phyloP scores from a whole-genome alignment of 768 basidiomycete genomes.

The Rubroboletus pulcherrimus region DNA sequence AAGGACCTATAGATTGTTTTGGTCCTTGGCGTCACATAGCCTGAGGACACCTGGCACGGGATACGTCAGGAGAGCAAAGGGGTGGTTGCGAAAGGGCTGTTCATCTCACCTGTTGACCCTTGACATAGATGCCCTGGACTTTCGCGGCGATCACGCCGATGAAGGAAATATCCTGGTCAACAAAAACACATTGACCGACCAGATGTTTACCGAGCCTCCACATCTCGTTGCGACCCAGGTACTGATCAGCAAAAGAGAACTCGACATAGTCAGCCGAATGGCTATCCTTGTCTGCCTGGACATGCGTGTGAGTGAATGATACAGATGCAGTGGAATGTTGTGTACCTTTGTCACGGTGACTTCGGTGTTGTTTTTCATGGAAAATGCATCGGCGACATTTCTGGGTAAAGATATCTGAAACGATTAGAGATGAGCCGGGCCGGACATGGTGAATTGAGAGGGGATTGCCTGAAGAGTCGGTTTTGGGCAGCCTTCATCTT shows the following conservation, averaged over 20 bases:
- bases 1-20: constrained; percentile 87
- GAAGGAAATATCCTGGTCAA: constrained; percentile 81
- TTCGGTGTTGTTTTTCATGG: constrained; percentile 66
- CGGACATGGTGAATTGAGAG: background rate
- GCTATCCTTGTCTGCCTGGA: constrained; percentile 61
- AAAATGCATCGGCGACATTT: constrained; percentile 67
- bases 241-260: constrained; percentile 91
- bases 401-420: constrained; percentile 71
- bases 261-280: constrained; percentile 79
- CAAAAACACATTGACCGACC: constrained; percentile 75
- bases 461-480: constrained; percentile 59
- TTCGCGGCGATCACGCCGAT: constrained; percentile 80
- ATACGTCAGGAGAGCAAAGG: constrained; percentile 1
- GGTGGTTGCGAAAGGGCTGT: background rate
- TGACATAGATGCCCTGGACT: constrained; percentile 74
- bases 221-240: constrained; percentile 95
- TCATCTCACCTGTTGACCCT: constrained; percentile 54
- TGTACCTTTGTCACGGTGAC: constrained; percentile 68
- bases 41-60: constrained; percentile 67
- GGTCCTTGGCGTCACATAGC: constrained; percentile 74
- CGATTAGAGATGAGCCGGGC: background rate
- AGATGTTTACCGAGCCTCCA: constrained; percentile 87
- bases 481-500: constrained; percentile 57
- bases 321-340: background rate
- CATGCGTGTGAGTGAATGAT: constrained; percentile 11